phyloP scores from a whole-genome alignment of 2,329 filamentous ascomycete genomes.

The Phaeoacremonium minimum region DNA sequence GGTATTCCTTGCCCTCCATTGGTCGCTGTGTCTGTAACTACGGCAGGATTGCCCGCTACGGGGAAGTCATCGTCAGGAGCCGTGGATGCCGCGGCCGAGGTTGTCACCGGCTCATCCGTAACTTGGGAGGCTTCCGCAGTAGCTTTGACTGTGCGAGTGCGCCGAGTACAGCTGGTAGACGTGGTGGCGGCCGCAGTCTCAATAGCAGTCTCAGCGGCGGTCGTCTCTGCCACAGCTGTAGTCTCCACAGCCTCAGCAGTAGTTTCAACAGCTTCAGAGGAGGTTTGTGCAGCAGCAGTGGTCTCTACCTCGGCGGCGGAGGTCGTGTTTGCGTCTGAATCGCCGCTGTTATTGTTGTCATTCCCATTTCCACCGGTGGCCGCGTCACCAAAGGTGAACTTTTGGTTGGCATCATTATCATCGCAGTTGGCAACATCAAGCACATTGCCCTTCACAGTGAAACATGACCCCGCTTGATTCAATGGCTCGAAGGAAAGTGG shows the following conservation, averaged over 20 bases:
- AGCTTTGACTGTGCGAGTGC: neutral
- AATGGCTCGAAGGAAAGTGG: constrained; percentile 38
- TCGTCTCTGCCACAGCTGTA: neutral
- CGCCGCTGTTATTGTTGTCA: constrained; percentile 4
- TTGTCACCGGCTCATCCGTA: neutral
- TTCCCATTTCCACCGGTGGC: constrained; percentile 9
- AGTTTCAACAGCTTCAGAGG: constrained; percentile 1
- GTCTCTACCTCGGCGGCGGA: constrained; percentile 3
- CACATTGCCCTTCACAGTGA: constrained; percentile 36
- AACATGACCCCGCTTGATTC: constrained; percentile 41
- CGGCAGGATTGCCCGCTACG: neutral
- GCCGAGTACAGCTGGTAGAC: neutral
- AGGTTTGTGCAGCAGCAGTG: neutral
- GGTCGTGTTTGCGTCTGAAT: constrained; percentile 12
- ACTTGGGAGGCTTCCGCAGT: constrained; percentile 1
- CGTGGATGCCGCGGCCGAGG: constrained; percentile 1
- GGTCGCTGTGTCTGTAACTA: constrained; percentile 3
- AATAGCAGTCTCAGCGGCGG: neutral
- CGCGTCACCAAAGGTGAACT: constrained; percentile 28
- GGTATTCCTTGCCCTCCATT: constrained; percentile 1
- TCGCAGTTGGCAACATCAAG: constrained; percentile 40
- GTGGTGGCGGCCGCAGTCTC: neutral
- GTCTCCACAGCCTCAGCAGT: neutral
- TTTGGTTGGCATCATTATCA: constrained; percentile 32
- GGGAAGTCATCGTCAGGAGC: neutral